These are phyloP conservation scores for Kitagawia praeruptora DNA, from an alignment of 129 eudicot genomes.

Conservation along the genomic window DNA sequence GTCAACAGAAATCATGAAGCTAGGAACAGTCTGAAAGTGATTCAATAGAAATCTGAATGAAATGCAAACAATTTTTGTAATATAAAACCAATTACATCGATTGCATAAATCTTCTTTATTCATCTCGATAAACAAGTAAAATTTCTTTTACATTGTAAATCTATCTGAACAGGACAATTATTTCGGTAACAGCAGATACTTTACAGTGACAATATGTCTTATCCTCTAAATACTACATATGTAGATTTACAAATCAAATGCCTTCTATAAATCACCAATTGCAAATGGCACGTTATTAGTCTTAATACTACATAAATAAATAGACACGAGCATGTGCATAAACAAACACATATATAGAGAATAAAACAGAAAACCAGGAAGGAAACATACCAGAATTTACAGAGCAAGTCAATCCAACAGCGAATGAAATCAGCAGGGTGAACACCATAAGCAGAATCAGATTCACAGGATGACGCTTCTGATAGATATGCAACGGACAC, in stretches of 20 bases:
- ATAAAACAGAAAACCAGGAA: not conserved
- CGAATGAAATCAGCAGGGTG: constrained; percentile 30
- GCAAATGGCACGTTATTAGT: not conserved
- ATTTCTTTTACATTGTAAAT: not conserved
- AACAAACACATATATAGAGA: too few relatives aligned
- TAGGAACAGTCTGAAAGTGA: not conserved
- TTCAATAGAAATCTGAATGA: not conserved
- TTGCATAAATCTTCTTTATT: not conserved
- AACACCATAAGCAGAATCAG: constrained; percentile 40
- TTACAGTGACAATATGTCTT: too few relatives aligned
- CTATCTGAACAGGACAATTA: not conserved
- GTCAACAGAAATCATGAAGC: not conserved
- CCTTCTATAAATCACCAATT: not conserved
- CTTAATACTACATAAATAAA: too few relatives aligned
- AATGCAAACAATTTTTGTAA: not conserved
- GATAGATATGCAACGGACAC: constrained; percentile 28
- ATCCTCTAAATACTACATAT: not conserved
- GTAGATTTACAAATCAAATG: not conserved
- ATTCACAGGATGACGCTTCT: constrained; percentile 44
- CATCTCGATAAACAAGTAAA: not conserved
- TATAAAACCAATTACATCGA: not conserved
- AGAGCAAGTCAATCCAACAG: constrained; percentile 42
- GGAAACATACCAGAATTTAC: constrained; percentile 26
- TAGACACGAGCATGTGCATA: not conserved
- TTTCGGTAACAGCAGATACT: not conserved